Conservation (phyloP, 1,284 basidiomycete genomes). For the Cerioporus squamosus region DNA sequence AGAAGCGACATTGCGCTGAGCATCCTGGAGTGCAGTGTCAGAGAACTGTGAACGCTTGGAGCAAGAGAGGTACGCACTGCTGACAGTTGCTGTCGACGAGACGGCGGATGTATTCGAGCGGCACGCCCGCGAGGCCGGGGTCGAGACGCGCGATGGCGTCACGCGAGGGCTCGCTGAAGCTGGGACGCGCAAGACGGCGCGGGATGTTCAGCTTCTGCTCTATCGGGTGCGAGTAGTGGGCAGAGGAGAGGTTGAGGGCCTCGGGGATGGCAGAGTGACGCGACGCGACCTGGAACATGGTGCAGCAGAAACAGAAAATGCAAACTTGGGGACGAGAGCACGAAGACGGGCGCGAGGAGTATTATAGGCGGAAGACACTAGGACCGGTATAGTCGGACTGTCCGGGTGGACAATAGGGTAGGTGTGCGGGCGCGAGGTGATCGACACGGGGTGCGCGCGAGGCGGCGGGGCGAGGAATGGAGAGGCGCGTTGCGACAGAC, state of each 20-base stretch:
- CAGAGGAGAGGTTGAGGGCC: conserved; percentile 29
- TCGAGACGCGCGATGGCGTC: conserved; percentile 38
- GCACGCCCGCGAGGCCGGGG: conserved; percentile 40
- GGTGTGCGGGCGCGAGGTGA: conserved; percentile 20
- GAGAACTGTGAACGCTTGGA: neutral
- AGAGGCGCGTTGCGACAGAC: conserved; percentile 9
- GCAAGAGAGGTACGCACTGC: conserved; percentile 36
- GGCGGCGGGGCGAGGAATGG: conserved; percentile 14
- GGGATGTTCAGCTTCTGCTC: conserved; percentile 42
- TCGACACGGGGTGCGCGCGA: conserved; percentile 26
- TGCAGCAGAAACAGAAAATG: neutral
- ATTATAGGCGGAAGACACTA: conserved; percentile 18
- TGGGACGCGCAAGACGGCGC: conserved; percentile 38
- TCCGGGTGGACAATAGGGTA: conserved; percentile 24
- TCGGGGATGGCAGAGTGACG: conserved; percentile 32
- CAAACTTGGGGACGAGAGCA: neutral
- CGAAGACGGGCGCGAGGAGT: neutral
- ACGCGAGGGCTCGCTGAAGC: conserved; percentile 35
- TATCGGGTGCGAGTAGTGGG: conserved; percentile 25
- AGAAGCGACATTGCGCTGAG: conserved; percentile 30
- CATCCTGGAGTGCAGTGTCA: conserved; percentile 24
- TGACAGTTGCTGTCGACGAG: conserved; percentile 38
- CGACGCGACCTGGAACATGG: conserved; percentile 39
- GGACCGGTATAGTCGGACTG: conserved; percentile 18
- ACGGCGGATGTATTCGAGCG: conserved; percentile 43